A percentile compares a stretch with the other conserved stretches of the same genome.
phyloP scores from a whole-genome alignment of 345 rosid genomes.

The Rhodamnia argentea region DNA sequence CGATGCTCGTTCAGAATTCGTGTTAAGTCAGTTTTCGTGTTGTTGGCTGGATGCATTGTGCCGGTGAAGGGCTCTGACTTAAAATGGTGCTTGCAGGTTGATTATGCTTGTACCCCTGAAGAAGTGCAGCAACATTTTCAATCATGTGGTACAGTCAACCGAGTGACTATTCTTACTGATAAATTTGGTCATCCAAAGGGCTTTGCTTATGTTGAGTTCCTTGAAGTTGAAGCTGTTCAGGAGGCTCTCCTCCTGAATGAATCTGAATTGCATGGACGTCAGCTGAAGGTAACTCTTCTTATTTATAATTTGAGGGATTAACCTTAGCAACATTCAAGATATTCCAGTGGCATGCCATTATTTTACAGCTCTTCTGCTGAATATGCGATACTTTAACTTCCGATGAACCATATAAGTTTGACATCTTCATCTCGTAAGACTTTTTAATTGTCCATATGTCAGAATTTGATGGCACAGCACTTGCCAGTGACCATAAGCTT shows the following conservation, averaged over 20 bases:
- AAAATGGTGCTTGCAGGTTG: slow-evolving; percentile 38
- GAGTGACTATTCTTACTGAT: slow-evolving; percentile 92
- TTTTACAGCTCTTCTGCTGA: background rate
- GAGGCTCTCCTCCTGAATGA: slow-evolving; percentile 80
- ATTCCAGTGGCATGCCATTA: background rate
- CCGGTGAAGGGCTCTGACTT: background rate
- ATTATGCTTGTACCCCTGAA: slow-evolving; percentile 94
- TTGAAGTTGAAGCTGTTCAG: slow-evolving; percentile 76
- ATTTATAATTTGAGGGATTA: background rate
- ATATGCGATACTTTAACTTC: background rate
- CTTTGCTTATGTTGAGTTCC: slow-evolving; percentile 90
- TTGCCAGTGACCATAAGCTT: background rate
- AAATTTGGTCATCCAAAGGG: slow-evolving; percentile 96
- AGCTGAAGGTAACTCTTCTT: slow-evolving; percentile 47
- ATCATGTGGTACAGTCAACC: slow-evolving; percentile 88
- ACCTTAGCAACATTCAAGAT: background rate
- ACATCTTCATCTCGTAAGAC: background rate
- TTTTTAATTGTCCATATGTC: background rate
- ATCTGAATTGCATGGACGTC: slow-evolving; percentile 95
- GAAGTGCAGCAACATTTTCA: slow-evolving; percentile 99
- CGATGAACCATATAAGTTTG: background rate
- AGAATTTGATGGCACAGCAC: background rate
- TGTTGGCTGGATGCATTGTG: background rate
- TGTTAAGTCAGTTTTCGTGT: background rate
- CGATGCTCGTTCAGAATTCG: background rate